A percentile compares a stretch with the other conserved stretches of the same genome.
Evolutionary conservation across 2,329 filamentous ascomycete species (phyloP).

Genomic region (Aspergillus hiratsukae): DNA sequence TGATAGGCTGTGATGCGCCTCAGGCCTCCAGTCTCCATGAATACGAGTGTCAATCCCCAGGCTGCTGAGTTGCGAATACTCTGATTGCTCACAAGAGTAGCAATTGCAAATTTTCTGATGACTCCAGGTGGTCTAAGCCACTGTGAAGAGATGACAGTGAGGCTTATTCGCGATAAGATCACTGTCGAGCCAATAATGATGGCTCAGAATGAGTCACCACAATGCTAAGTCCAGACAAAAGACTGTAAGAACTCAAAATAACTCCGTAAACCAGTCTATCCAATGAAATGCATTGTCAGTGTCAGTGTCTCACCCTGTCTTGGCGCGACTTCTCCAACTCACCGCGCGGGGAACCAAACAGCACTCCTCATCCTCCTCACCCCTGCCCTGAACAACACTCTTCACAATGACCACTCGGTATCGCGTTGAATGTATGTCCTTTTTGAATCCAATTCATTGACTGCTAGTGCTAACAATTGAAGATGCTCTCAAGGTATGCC

Average conservation of each 20-base stretch:
- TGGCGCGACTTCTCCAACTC: not conserved
- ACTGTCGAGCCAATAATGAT: not conserved
- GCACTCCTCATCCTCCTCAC: not conserved
- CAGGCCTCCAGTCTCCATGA: no score
- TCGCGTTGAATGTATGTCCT: conserved; percentile 64
- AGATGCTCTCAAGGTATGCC: conserved; percentile 62
- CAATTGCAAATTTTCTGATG: no score
- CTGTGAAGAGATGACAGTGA: no score
- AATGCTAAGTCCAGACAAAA: no score
- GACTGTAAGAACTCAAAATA: not conserved
- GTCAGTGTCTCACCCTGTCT: not conserved
- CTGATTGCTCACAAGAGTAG: no score
- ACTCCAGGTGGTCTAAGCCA: no score
- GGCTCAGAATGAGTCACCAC: not conserved
- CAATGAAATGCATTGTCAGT: no score
- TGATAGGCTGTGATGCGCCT: no score
- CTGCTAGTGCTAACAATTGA: not conserved
- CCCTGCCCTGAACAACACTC: not conserved
- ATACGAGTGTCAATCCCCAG: no score
- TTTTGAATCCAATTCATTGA: not conserved
- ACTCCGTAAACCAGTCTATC: no score
- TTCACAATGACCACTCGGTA: conserved; percentile 45
- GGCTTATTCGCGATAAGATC: no score
- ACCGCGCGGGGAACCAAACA: not conserved
- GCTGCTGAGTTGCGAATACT: no score